Evolutionary conservation across 169 alveolate genomes (phyloP).

Genomic region (Pseudocohnilembus persalinus): DNA sequence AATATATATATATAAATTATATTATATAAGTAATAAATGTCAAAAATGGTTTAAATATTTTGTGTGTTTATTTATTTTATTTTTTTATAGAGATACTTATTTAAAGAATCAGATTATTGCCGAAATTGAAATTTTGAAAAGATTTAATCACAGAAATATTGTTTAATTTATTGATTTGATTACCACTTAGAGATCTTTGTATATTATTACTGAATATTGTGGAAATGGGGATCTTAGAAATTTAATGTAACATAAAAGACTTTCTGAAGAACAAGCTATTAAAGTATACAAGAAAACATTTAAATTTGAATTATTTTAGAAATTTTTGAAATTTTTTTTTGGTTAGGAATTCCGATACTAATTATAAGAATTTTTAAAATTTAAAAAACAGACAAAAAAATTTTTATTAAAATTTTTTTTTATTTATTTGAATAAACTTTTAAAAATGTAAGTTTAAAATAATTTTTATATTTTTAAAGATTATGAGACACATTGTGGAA

Average conservation of each 20-base stretch:
- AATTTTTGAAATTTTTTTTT: too few species aligned
- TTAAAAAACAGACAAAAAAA: too few species aligned
- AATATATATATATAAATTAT: too few species aligned
- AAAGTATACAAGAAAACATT: not conserved
- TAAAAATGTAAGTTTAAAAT: too few species aligned
- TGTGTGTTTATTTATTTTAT: too few species aligned
- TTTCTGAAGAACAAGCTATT: conserved; percentile 26
- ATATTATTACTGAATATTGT: conserved; percentile 39
- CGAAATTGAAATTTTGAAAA: conserved; percentile 44
- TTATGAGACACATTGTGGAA: conserved; percentile 49
- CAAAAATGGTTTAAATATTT: too few species aligned
- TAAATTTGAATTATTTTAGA: too few species aligned
- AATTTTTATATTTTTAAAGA: conserved; percentile 4
- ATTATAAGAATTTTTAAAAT: too few species aligned
- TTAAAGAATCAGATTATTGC: conserved; percentile 33
- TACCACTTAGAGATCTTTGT: conserved; percentile 35
- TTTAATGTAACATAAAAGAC: conserved; percentile 23
- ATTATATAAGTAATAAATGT: too few species aligned
- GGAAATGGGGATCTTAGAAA: conserved; percentile 38
- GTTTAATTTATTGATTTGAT: conserved; percentile 46
- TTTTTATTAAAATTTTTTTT: too few species aligned
- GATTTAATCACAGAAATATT: conserved; percentile 42
- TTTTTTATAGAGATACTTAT: conserved; percentile 35
- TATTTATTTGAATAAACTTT: too few species aligned
- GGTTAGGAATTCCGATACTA: too few species aligned